These are phyloP conservation scores for Mallotus nudiflorus DNA, from an alignment of 345 rosid genomes.

Conservation along the genomic window DNA sequence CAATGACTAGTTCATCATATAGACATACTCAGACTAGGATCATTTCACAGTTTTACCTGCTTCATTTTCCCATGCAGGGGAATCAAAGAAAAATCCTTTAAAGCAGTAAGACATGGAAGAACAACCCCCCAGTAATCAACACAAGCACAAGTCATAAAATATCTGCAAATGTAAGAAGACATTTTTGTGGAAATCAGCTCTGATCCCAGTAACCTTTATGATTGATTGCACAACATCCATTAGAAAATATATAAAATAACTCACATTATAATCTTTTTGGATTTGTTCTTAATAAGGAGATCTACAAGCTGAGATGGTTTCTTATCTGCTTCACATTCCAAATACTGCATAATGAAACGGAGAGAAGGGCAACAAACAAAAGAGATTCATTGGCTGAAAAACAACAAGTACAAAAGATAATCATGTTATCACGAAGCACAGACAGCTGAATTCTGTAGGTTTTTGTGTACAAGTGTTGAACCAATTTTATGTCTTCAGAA, in stretches of 20 bases:
- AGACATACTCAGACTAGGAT: not conserved
- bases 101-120: slow-evolving; percentile 57
- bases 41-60: slow-evolving; percentile 51
- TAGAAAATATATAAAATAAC: slow-evolving; percentile 24
- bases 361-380: not conserved
- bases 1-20: slow-evolving; percentile 2
- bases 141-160: slow-evolving; percentile 96
- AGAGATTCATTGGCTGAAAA: slow-evolving; percentile 8
- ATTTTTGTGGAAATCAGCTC: slow-evolving; percentile 10
- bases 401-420: slow-evolving; percentile 1
- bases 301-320: slow-evolving; percentile 82
- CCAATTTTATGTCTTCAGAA: not conserved
- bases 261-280: slow-evolving; percentile 82
- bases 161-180: slow-evolving; percentile 48
- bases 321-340: slow-evolving; percentile 86
- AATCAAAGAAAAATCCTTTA: slow-evolving; percentile 64
- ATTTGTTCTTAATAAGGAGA: slow-evolving; percentile 59
- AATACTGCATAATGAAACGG: slow-evolving; percentile 52
- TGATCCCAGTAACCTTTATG: not conserved
- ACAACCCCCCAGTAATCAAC: slow-evolving; percentile 94
- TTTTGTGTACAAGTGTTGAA: not conserved
- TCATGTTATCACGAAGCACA: not conserved
- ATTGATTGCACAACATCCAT: slow-evolving; percentile 4
- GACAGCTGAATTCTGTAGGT: not conserved
- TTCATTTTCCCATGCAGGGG: slow-evolving; percentile 94